Percentiles rank a stretch among this genome's conserved stretches.
These are phyloP conservation scores for Myxozyma udenii DNA, from an alignment of 805 yeast species.

Conservation along the genomic window DNA sequence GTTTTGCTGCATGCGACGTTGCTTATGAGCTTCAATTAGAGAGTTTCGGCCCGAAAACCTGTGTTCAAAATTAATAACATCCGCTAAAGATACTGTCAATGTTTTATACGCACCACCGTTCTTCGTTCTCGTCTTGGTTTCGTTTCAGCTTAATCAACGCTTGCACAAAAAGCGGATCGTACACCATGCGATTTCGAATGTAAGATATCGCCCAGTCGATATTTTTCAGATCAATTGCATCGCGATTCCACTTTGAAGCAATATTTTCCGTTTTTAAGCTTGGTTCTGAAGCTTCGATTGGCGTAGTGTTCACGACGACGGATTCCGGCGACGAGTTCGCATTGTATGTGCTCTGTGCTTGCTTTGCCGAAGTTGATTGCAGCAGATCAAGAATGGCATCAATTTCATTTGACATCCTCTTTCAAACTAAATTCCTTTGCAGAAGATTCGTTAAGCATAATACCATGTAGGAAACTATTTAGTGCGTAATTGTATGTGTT, in stretches of 20 bases:
- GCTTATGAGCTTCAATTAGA: conserved; percentile 10
- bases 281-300: not conserved
- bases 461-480: too few species aligned
- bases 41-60: conserved; percentile 21
- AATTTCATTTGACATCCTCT: too few species aligned
- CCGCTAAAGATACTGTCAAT: not conserved
- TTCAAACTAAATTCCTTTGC: too few species aligned
- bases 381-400: too few species aligned
- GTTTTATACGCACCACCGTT: conserved; percentile 13
- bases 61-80: not conserved
- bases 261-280: not conserved
- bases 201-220: conserved; percentile 14
- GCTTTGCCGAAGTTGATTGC: too few species aligned
- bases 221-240: conserved; percentile 4
- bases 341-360: too few species aligned
- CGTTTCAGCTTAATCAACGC: conserved; percentile 1
- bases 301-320: not conserved
- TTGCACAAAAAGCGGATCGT: not conserved
- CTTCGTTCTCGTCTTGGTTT: conserved; percentile 25
- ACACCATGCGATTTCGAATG: not conserved
- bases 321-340: too few species aligned
- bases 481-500: too few species aligned
- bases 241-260: not conserved
- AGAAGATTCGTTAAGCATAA: too few species aligned
- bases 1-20: conserved; percentile 12